Conservation (phyloP, 805 yeast species). For the Candida manassasensis region DNA sequence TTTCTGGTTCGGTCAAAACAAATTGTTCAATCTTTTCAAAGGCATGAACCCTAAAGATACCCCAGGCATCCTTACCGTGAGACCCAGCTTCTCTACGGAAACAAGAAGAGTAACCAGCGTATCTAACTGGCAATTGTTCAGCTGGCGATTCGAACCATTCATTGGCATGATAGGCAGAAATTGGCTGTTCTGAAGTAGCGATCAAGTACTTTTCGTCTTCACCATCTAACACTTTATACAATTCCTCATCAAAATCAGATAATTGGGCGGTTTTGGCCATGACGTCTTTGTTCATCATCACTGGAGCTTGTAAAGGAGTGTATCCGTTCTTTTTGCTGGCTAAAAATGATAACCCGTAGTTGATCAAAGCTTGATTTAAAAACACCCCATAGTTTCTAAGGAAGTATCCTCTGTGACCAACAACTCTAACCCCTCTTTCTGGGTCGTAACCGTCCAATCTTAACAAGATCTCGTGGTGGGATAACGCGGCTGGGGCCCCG, state of each 20-base stretch:
- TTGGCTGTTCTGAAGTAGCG: slow-evolving; percentile 99
- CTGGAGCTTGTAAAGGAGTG: slow-evolving; percentile 94
- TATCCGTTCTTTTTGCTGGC: slow-evolving; percentile 58
- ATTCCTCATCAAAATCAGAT: slow-evolving; percentile 96
- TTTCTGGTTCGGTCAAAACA: slow-evolving; percentile 92
- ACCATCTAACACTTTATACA: slow-evolving; percentile 95
- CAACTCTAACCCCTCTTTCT: slow-evolving; percentile 95
- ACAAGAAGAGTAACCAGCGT: slow-evolving; percentile 97
- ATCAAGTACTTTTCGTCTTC: slow-evolving; percentile 95
- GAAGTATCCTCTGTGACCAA: slow-evolving; percentile 98
- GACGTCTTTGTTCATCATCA: slow-evolving; percentile 98
- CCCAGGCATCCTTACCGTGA: slow-evolving; percentile 99
- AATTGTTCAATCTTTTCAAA: slow-evolving; percentile 98
- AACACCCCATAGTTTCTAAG: slow-evolving; percentile 93
- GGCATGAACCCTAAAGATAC: slow-evolving; percentile 97
- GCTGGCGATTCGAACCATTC: slow-evolving; percentile 98
- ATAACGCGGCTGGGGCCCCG: slow-evolving; percentile 68
- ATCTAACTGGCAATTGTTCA: slow-evolving; percentile 93
- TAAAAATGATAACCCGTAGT: slow-evolving; percentile 87
- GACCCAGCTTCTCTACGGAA: slow-evolving; percentile 99
- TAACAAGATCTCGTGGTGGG: slow-evolving; percentile 92
- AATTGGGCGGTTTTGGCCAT: slow-evolving; percentile 99
- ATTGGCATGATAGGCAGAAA: slow-evolving; percentile 92
- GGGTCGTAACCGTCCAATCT: slow-evolving; percentile 98
- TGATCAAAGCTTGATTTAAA: slow-evolving; percentile 95